Conservation (phyloP, 345 rosid genomes). For the Gossypium raimondii region DNA sequence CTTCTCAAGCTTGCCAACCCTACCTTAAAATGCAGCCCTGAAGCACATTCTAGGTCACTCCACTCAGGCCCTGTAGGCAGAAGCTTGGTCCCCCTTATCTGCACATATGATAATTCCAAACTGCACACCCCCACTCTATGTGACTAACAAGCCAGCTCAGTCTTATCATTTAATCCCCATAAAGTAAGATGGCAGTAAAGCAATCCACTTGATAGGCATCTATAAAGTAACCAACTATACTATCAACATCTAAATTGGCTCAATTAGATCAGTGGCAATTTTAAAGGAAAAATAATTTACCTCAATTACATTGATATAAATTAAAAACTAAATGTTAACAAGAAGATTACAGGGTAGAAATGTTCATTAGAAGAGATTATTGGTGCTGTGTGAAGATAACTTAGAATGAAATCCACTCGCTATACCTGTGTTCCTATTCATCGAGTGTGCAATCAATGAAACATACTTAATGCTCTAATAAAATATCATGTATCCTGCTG, state of each 20-base stretch:
- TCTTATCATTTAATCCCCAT: neutral
- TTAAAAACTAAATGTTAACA: neutral
- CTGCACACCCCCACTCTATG: neutral
- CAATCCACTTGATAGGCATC: neutral
- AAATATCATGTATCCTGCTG: neutral
- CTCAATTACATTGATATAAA: neutral
- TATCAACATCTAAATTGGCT: neutral
- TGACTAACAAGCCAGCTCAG: neutral
- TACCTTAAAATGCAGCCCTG: neutral
- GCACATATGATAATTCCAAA: neutral
- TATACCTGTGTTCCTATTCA: neutral
- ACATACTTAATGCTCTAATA: neutral
- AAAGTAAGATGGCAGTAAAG: constrained; percentile 2
- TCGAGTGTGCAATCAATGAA: neutral
- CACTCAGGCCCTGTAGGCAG: neutral
- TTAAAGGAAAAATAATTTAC: neutral
- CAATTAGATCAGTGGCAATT: neutral
- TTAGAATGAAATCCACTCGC: neutral
- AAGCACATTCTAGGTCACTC: neutral
- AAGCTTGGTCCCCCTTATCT: neutral
- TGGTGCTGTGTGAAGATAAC: neutral
- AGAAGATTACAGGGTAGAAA: neutral
- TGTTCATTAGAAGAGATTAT: neutral
- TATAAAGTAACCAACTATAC: neutral
- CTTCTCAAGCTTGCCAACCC: neutral